These are phyloP conservation scores for Didymella pomorum DNA, from an alignment of 2,329 filamentous ascomycete genomes.

Conservation along the genomic window DNA sequence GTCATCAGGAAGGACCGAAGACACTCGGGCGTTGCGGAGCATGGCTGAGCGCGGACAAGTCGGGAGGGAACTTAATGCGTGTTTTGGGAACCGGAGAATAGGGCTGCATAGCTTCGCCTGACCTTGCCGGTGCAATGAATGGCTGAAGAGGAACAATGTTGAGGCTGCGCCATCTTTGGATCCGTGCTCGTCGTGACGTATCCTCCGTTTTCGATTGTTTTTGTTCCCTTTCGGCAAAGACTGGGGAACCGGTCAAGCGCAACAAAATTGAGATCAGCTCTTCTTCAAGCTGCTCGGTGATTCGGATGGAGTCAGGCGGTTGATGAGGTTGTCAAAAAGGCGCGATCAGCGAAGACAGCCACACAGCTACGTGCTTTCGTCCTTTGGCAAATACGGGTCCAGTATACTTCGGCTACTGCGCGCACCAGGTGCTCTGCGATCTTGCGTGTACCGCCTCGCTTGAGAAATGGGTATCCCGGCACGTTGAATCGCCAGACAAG, in stretches of 20 bases:
- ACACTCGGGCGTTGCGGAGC: conserved; percentile 3
- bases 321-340: neutral
- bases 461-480: neutral
- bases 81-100: neutral
- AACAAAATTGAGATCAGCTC: conserved; percentile 10
- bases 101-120: conserved; percentile 7
- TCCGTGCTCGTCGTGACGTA: conserved; percentile 2
- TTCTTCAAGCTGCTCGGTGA: neutral
- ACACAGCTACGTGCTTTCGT: neutral
- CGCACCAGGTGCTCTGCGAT: neutral
- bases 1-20: conserved; percentile 23
- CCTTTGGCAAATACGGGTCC: neutral
- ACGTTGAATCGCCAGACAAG: neutral
- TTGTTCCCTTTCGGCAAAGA: neutral
- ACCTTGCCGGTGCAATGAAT: neutral
- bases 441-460: neutral
- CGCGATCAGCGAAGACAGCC: neutral
- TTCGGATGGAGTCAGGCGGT: neutral
- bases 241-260: neutral
- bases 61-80: neutral
- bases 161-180: neutral
- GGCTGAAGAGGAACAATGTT: neutral
- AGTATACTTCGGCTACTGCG: neutral
- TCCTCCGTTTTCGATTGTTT: neutral
- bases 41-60: neutral